These are phyloP conservation scores for Hypoxylon sp. DNA, from an alignment of 2,329 filamentous ascomycete genomes.

Conservation along the genomic window DNA sequence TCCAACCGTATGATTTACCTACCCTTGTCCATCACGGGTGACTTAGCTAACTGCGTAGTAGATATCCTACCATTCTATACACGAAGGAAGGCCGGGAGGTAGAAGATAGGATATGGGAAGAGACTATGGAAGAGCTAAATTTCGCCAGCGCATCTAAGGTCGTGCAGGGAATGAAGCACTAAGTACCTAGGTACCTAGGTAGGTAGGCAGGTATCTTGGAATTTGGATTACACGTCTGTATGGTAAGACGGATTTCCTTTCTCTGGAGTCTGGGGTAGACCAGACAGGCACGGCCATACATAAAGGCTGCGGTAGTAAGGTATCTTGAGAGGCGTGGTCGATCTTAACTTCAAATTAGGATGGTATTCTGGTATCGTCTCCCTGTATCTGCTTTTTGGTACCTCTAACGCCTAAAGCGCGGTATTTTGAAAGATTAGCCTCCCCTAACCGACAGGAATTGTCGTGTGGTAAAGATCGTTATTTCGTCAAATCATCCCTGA, in stretches of 20 bases:
- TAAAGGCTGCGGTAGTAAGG: neutral
- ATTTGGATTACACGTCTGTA: no score
- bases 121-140: constrained; percentile 47
- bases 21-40: neutral
- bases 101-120: constrained; percentile 46
- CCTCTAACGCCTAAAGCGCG: constrained; percentile 12
- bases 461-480: constrained; percentile 10
- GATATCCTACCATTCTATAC: constrained; percentile 43
- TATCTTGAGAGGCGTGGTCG: neutral
- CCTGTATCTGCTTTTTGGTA: constrained; percentile 16
- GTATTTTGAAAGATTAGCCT: neutral
- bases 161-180: constrained; percentile 39
- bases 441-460: neutral
- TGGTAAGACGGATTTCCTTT: no score
- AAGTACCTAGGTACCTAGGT: no score
- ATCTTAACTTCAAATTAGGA: neutral
- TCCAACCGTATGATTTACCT: constrained; percentile 39
- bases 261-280: no score
- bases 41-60: constrained; percentile 27
- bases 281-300: neutral
- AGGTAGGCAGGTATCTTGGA: no score
- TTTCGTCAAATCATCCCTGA: constrained; percentile 5
- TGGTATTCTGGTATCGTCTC: neutral
- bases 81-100: constrained; percentile 40
- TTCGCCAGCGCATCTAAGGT: constrained; percentile 44